Base-by-base conservation (phyloP, 805 yeast genomes). In the Danielozyma ontarioensis region DNA sequence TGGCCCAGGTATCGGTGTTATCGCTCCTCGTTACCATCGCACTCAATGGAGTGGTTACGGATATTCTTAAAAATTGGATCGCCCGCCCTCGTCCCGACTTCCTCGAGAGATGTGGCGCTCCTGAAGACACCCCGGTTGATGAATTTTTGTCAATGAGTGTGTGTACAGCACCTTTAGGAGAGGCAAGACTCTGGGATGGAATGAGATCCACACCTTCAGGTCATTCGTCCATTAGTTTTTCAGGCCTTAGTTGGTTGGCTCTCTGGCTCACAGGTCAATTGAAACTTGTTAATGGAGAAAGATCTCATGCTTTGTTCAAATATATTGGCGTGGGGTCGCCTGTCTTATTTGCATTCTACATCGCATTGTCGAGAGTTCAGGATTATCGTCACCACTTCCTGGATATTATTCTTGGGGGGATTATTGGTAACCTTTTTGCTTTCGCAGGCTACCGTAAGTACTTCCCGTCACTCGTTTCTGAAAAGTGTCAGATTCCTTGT, bases 181-280 rank as follows among this genome's bases (percentile, higher is more conserved):
- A 33, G 7, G 17, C 36, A 17, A 31, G 36, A 25, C 50, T 76
- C 17, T 41, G 47, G 13, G 82, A 76, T 41, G 82, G 81, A 2
- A 66, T 72, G 64, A 63, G 74, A 39, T 64, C 74, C 17, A 69
- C 78, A 5, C 82, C 82, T 1, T 70, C 77, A 5, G 82, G 82
- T 16, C 82, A 76, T 44, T 59, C 76, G 7, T 63, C 76, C 2
- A 59, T 68, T 25, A 63, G 78, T n/a, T 76, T 76, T 47, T 55
- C 72, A 12, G 75, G 76, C 2, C 55, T 75, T 33, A 52, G 62
- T 6, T 76, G 56, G 51, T 56, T 76, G 32, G 42, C 72, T 10
- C 48, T 74, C 22, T 75, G 76, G 74, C 40, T 72, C 3, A 50
- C 51, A 24, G 74, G 74, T n/a, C 75, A 71, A 44, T 53, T 58